Evolutionary conservation across 2,329 filamentous ascomycete species (phyloP).

Genomic region (Rhynchosporium agropyri): DNA sequence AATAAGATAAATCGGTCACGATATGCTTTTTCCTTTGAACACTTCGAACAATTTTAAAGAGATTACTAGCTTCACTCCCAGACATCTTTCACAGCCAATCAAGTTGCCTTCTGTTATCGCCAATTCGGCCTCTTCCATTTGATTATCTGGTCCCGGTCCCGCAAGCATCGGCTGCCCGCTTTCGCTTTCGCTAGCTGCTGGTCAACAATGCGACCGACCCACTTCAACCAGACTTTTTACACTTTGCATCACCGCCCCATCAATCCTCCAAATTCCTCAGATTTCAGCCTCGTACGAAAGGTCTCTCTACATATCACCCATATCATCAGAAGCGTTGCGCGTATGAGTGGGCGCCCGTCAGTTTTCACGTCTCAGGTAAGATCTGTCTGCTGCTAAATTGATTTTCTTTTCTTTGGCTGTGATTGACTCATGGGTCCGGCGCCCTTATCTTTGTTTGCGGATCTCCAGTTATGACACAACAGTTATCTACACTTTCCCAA

Average conservation of each 20-base stretch:
- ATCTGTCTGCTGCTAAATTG: slow-evolving; percentile 2
- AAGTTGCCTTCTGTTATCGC: slow-evolving; percentile 5
- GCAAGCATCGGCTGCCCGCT: slow-evolving; percentile 16
- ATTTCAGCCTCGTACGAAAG: slow-evolving; percentile 19
- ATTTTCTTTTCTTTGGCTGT: not conserved
- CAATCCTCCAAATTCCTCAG: not conserved
- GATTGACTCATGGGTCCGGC: slow-evolving; percentile 6
- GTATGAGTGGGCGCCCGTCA: slow-evolving; percentile 85
- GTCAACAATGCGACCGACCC: not conserved
- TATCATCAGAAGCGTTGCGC: slow-evolving; percentile 51
- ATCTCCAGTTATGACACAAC: slow-evolving; percentile 12
- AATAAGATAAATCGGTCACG: not conserved
- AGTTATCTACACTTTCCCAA: slow-evolving; percentile 23
- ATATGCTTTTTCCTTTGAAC: slow-evolving; percentile 5
- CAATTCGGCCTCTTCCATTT: slow-evolving; percentile 22
- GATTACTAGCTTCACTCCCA: slow-evolving; percentile 3
- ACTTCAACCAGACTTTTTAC: slow-evolving; percentile 17
- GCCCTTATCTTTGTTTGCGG: slow-evolving; percentile 29
- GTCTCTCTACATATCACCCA: slow-evolving; percentile 16
- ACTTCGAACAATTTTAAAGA: not conserved
- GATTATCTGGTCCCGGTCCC: slow-evolving; percentile 9
- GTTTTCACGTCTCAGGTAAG: slow-evolving; percentile 84
- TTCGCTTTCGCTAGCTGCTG: slow-evolving; percentile 4
- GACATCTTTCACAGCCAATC: slow-evolving; percentile 12
- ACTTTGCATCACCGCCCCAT: not conserved